Evolutionary conservation across 129 eudicot genomes (phyloP), one percentile per base, ranked within the genome.

Genomic region (Sambucus nigra): DNA sequence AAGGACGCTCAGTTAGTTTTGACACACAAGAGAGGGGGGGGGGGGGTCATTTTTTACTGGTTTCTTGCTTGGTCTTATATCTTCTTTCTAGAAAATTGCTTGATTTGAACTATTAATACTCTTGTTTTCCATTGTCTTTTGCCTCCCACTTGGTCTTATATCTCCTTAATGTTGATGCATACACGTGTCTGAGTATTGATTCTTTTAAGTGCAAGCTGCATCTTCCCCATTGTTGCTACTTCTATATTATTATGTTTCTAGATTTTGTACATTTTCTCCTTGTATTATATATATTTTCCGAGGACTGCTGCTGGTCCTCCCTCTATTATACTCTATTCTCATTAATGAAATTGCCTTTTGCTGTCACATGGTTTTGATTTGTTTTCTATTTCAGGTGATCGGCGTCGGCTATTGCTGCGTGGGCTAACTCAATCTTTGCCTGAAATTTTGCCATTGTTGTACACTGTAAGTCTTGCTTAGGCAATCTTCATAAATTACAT

Each of bases 391-490:
- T 55, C 70, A 91, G 98, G 99, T 74, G 99, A 92, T 45, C 69
- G 96, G 20, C 94, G 96, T 29, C 75, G 99, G 80, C 77, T 82
- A 53, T 63, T 92, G 63, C 68, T 92, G 57, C 96, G 96, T 51
- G 95, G 94, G 51, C 75, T 92, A 25, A 82, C 80, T 61, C 80
- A 86, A 60, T 92, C 99, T 26, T 74, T 92, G 74, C 81, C 87
- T 31, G 96, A 86, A 62, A 77, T 92, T 41, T 75, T 92, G 47
- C 94, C 96, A 47, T 72, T 92, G 53, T 45, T 92, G 53, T 92
- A 82, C 74, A 79, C 84, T 54, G 98, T 91, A 77, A 79, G 95
- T 67, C 28, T 51, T 59, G 29, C 16, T 35, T 47, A 25, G 55
- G 29, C 13, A 25, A 53, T 55, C 49, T 16, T 0, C 53, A 45